Conservation (phyloP, 2,329 filamentous ascomycete genomes). For the Drechslera avenae region DNA sequence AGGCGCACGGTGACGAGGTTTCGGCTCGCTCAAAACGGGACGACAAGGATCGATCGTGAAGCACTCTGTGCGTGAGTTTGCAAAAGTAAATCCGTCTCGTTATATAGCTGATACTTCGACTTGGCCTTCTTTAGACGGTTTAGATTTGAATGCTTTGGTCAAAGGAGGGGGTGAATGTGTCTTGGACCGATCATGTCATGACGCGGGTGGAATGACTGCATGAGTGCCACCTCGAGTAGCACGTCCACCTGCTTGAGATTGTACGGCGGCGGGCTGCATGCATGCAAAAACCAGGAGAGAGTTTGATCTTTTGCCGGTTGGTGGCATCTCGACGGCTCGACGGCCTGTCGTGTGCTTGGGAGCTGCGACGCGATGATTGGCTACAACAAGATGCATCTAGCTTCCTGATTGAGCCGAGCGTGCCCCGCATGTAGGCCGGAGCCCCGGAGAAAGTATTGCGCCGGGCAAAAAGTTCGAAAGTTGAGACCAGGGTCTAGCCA, state of each 20-base stretch:
- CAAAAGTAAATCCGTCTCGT: no score
- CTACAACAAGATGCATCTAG: not conserved
- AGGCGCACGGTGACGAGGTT: conserved; percentile 31
- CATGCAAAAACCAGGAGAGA: conserved; percentile 2
- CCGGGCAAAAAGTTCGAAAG: conserved; percentile 27
- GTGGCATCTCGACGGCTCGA: conserved; percentile 16
- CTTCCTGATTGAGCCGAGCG: conserved; percentile 15
- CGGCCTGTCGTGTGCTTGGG: conserved; percentile 30
- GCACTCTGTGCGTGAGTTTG: no score
- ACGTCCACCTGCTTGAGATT: conserved; percentile 11
- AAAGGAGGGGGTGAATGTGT: not conserved
- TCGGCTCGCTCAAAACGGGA: conserved; percentile 22
- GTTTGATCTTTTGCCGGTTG: conserved; percentile 17
- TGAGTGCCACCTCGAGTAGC: not conserved
- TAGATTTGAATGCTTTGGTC: not conserved
- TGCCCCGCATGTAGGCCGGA: conserved; percentile 23
- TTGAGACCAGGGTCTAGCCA: conserved; percentile 20
- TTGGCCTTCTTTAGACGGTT: no score
- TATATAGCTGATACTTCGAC: not conserved
- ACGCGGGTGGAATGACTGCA: not conserved
- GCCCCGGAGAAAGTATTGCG: conserved; percentile 8
- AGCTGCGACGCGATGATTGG: conserved; percentile 38
- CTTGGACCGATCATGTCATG: not conserved
- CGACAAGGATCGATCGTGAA: conserved; percentile 5
- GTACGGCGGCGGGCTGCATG: conserved; percentile 12